Base-by-base conservation (phyloP, 257 asterid species). In the Plantago elongata region DNA sequence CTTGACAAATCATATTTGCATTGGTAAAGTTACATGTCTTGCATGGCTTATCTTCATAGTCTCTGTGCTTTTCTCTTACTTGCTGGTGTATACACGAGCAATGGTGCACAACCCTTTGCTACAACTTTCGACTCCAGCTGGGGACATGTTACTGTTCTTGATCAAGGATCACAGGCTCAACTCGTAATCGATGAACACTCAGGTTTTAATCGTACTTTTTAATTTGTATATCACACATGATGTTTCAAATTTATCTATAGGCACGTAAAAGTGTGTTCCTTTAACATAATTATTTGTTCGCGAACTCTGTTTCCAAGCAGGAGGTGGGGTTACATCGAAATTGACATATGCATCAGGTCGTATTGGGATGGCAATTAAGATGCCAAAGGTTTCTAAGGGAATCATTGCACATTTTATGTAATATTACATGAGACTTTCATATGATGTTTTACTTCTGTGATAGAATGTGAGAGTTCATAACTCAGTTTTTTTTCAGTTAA, bases 291-390 rank as follows among this genome's bases (percentile, higher is more conserved):
- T 46, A 49, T 55, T n/a, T 30, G 17, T 67, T 9, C 3, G 22
- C 7, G 0, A 3, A 43, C 9, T 34, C 0, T 13, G 51, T 60
- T 16, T 34, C 12, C 12, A 7, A 17, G 11, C 27, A 76, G 94
- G 90, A 4, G 71, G 83, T 66, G 94, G 94, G 45, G 83, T 83
- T 63, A 71, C 71, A 68, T 85, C 94, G 34, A 69, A 72, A 7
- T 42, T 38, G 60, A 65, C 60, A 0, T 85, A 65, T 8, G 66
- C 67, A 14, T 85, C 94, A 0, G 90, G 94, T 9, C 40, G 71
- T 17, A 80, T 85, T 59, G 78, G 47, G 12, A 65, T 83, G 8
- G 62, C 46, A 49, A 84, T 84, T 79, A 81, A 84, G 69, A 51
- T 77, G 34, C 76, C 88, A 11, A 30, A 70, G 0, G 60, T 43